These are phyloP conservation scores for Globisporangium yorkense DNA, from an alignment of 352 stramenopile species.

Conservation along the genomic window DNA sequence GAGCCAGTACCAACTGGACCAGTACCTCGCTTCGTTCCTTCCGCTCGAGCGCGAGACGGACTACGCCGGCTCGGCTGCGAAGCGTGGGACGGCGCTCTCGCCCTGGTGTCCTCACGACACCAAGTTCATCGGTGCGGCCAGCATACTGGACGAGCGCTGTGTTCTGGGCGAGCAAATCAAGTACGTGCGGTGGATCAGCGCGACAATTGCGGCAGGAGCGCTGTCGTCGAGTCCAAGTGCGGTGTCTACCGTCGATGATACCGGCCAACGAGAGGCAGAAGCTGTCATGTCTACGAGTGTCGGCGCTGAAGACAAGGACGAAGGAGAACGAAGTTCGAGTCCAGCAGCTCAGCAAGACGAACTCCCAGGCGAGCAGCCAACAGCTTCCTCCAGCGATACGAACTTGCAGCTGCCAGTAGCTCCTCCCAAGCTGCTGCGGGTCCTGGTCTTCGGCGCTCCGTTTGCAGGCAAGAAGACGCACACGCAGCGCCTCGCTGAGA, in stretches of 20 bases:
- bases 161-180: constrained; percentile 59
- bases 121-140: constrained; percentile 39
- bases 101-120: constrained; percentile 26
- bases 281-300: not conserved
- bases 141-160: constrained; percentile 39
- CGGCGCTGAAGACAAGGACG: not conserved
- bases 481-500: constrained; percentile 35
- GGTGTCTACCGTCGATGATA: not conserved
- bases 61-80: constrained; percentile 18
- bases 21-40: constrained; percentile 40
- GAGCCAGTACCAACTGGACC: constrained; percentile 29
- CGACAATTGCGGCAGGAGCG: not conserved
- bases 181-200: constrained; percentile 51
- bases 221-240: not conserved
- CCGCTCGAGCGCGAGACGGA: constrained; percentile 11
- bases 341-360: not conserved
- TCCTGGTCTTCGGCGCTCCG: constrained; percentile 52
- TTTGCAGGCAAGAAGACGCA: constrained; percentile 62
- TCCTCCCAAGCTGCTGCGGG: constrained; percentile 21
- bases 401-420: not conserved
- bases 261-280: not conserved
- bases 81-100: constrained; percentile 9
- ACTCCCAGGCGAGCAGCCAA: not conserved
- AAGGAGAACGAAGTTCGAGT: not conserved
- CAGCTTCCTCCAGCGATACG: not conserved